Evolutionary conservation across 164 flowering plant genomes (phyloP).

Genomic region (Dillenia turbinata): DNA sequence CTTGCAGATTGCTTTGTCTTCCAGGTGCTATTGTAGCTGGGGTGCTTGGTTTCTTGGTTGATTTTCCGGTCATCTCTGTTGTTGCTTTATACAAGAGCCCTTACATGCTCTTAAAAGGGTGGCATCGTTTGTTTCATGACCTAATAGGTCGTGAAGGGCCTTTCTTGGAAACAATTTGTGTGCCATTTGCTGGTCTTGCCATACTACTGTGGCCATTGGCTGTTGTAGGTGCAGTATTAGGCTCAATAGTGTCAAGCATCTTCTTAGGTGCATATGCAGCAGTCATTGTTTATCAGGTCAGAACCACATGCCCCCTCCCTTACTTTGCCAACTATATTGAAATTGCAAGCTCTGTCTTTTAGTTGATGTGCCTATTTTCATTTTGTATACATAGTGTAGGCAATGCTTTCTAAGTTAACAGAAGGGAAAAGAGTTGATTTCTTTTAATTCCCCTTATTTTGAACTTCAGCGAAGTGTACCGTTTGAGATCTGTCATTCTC

Average conservation of each 20-base stretch:
- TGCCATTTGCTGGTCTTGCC: conserved; percentile 92
- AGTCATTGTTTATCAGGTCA: conserved; percentile 77
- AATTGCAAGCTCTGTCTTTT: too few species aligned
- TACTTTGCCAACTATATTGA: too few species aligned
- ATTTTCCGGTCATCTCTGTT: conserved; percentile 50
- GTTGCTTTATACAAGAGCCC: conserved; percentile 74
- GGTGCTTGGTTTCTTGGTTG: conserved; percentile 51
- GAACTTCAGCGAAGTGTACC: too few species aligned
- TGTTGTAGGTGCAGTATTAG: conserved; percentile 70
- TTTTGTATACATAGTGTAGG: too few species aligned
- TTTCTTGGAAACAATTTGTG: conserved; percentile 91
- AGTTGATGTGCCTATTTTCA: too few species aligned
- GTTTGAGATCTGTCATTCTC: too few species aligned
- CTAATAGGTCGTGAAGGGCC: conserved; percentile 95
- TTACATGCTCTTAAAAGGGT: conserved; percentile 90
- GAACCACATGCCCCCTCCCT: not conserved
- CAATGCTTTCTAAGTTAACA: too few species aligned
- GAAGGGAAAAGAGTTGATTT: too few species aligned
- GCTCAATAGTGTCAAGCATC: conserved; percentile 59
- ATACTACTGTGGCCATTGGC: conserved; percentile 88
- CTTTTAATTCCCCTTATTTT: too few species aligned
- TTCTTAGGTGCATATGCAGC: conserved; percentile 81
- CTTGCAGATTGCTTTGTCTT: conserved; percentile 59
- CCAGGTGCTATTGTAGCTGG: conserved; percentile 61
- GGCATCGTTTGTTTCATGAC: conserved; percentile 86